Percentiles rank a stretch among this genome's conserved stretches.
phyloP scores from a whole-genome alignment of 305 asterid species.

The Plantago coronopus region DNA sequence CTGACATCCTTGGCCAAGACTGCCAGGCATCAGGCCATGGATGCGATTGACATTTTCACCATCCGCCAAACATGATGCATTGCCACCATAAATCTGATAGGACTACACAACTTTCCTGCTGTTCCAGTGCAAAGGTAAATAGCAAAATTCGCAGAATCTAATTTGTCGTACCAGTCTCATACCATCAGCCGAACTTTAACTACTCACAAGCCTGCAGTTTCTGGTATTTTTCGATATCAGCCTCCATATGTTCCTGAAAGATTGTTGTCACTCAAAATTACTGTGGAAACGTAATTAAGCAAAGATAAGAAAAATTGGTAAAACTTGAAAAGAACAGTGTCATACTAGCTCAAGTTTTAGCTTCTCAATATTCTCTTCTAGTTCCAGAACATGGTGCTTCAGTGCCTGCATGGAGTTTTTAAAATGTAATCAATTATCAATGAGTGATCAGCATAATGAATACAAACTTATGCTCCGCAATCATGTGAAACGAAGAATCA shows the following conservation, averaged over 20 bases:
- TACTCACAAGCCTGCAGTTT: conserved; percentile 12
- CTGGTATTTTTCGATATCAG: conserved; percentile 14
- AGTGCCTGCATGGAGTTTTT: conserved; percentile 38
- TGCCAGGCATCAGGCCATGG: too few species aligned
- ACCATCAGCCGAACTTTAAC: conserved; percentile 13
- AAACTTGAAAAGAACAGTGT: not conserved
- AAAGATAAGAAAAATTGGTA: conserved; percentile 6
- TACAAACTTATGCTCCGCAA: too few species aligned
- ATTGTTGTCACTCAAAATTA: not conserved
- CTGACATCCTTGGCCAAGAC: too few species aligned
- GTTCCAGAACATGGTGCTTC: conserved; percentile 49
- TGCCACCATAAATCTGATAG: too few species aligned
- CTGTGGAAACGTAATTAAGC: not conserved
- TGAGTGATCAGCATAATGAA: not conserved
- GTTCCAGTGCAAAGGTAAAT: too few species aligned
- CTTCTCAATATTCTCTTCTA: conserved; percentile 40
- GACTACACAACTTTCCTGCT: too few species aligned
- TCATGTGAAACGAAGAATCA: conserved; percentile 6
- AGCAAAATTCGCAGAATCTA: too few species aligned
- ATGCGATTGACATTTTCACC: too few species aligned
- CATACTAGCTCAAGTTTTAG: conserved; percentile 40
- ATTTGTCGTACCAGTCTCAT: too few species aligned
- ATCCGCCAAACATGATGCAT: too few species aligned
- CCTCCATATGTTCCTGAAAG: conserved; percentile 39
- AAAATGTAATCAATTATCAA: not conserved